Evolutionary conservation across 331 rosid species (phyloP).

Genomic region (Cydonia oblonga): DNA sequence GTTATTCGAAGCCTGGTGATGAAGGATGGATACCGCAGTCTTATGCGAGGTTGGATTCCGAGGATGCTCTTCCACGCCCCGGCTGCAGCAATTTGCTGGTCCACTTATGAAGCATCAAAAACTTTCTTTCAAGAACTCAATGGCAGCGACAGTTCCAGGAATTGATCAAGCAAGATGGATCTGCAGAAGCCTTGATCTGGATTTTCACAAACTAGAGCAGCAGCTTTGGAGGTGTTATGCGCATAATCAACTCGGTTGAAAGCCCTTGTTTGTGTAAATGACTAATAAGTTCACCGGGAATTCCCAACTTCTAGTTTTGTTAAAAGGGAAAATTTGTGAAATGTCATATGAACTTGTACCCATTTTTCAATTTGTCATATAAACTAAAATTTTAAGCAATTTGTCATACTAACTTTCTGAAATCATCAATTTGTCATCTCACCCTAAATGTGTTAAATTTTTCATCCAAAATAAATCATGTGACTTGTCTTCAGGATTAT

Average conservation of each 20-base stretch:
- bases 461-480: too few relatives aligned
- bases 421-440: too few relatives aligned
- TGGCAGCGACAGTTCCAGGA: neutral
- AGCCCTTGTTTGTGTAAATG: neutral
- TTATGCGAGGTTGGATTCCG: slow-evolving; percentile 44
- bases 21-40: slow-evolving; percentile 41
- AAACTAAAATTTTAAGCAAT: too few relatives aligned
- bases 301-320: neutral
- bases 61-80: slow-evolving; percentile 62
- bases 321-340: too few relatives aligned
- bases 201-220: neutral
- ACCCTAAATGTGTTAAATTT: too few relatives aligned
- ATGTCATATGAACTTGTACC: too few relatives aligned
- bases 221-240: neutral
- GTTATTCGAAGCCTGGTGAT: slow-evolving; percentile 24
- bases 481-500: too few relatives aligned
- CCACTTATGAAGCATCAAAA: slow-evolving; percentile 56
- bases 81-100: slow-evolving; percentile 64
- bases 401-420: too few relatives aligned
- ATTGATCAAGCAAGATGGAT: neutral
- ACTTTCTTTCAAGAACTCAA: slow-evolving; percentile 31
- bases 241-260: neutral
- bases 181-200: neutral
- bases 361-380: too few relatives aligned
- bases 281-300: neutral